These are phyloP conservation scores for Hymenoscyphus fraxineus DNA, from an alignment of 2,329 filamentous ascomycete genomes.

Conservation along the genomic window DNA sequence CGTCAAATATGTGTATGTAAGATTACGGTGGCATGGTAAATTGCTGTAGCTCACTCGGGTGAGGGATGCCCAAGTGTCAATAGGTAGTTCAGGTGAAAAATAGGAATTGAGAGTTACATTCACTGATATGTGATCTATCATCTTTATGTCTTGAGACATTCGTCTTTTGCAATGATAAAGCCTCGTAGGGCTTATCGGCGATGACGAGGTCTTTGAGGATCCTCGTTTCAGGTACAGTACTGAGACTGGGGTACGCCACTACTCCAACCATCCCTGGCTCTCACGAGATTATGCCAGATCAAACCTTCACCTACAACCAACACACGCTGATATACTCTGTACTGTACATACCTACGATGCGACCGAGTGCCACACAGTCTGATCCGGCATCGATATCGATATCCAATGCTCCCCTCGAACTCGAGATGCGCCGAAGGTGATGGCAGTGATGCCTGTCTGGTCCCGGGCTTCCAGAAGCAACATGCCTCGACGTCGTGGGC, in stretches of 20 bases:
- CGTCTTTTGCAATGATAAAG: background rate
- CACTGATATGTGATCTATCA: background rate
- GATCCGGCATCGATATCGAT: constrained; percentile 17
- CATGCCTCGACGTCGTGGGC: constrained; percentile 35
- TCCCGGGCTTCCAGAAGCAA: constrained; percentile 15
- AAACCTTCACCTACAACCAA: constrained; percentile 1
- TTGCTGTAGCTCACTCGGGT: background rate
- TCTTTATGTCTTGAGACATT: background rate
- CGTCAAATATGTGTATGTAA: background rate
- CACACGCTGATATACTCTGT: background rate
- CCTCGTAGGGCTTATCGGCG: background rate
- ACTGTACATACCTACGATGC: constrained; percentile 9
- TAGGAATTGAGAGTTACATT: background rate
- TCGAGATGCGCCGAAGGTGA: constrained; percentile 30
- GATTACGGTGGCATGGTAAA: background rate
- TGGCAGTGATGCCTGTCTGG: constrained; percentile 21
- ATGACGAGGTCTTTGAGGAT: background rate
- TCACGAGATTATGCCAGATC: background rate
- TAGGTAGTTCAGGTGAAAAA: background rate
- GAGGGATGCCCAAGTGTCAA: background rate
- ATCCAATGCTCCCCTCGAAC: constrained; percentile 31
- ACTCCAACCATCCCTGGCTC: background rate
- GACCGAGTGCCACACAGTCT: constrained; percentile 13
- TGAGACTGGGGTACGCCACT: background rate
- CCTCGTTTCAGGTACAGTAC: background rate